Base-by-base conservation (phyloP, 257 asterid species). In the Schizonepeta tenuifolia region DNA sequence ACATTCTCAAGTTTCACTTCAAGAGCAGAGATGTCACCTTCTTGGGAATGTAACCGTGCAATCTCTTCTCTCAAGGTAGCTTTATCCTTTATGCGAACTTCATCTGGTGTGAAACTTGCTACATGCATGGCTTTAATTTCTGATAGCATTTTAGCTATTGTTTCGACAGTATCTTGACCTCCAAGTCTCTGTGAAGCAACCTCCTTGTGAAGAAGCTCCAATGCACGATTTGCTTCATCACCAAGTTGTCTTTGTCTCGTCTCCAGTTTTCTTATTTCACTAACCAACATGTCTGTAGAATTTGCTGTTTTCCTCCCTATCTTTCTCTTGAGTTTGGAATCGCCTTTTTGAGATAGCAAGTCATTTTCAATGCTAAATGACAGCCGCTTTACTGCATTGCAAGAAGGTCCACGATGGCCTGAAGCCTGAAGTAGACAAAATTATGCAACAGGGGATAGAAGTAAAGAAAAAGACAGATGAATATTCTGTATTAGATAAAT, bases 131-230 rank as follows among this genome's bases (percentile, higher is more conserved):
- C 84, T 83, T 92, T 95, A 43, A 95, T 95, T 77, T 95, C 98
- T 31, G 90, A 83, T 17, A 92, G 86, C 83, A 87, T 83, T 65
- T 92, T 92, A 56, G 97, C 96, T 58, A 95, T 87, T 9, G 91
- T 71, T 38, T 86, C 92, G 26, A 87, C 88, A 17, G 94, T 79
- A 56, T 86, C 96, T 70, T 78, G 88, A 76, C 84, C 77, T 46
- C 97, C 99, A 50, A 74, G 77, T 75, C 83, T 85, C 78, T 90
- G 98, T 20, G 98, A 81, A 72, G 93, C 75, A 62, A 95, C 92
- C 81, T 95, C 99, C 77, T 90, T 92, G 80, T 91, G 97, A 71
- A 95, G 97, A 41, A 95, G 89, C 70, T 95, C 98, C 24, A 95
- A 81, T 69, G 99, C 97, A 64, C 77, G 96, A 56, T 83, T 95